Base-by-base conservation (phyloP, 1,139 yeast genomes). In the Pichia sp. region DNA sequence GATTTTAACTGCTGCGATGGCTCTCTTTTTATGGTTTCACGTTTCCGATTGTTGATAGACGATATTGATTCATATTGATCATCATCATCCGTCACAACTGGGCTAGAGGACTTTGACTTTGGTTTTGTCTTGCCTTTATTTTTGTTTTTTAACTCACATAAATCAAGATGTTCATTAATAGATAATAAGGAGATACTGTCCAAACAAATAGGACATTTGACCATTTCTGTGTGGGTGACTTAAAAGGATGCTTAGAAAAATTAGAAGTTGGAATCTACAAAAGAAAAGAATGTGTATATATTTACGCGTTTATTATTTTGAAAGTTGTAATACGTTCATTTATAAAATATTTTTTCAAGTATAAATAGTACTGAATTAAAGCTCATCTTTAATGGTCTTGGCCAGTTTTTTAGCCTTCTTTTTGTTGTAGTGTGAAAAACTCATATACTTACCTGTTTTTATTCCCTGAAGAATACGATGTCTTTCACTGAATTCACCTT, bases 171-270 rank as follows among this genome's bases (percentile, higher is more conserved):
- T 22, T 49, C 43, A 41, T 65, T 63, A 13, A 65, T 64, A 12
- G 49, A 39, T 6, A 51, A 56, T 1, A 65, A 44, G 13, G 55
- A 56, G 3, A 64, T 53, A 2, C 61, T 58, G 23, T 53, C 51
- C 3, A 53, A 32, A 42, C 69, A 65, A 7, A 65, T 58, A 2
- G 69, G 69, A 44, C 69, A 65, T 26, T 48, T 40, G 1, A 63
- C 67, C 68, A 64, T 63, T 25, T 30, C 46, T 22, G 40, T 1
- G 4, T 32, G 13, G 13, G 9, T 18, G 16, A 3, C 18, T 9
- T n/a, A n/a, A n/a, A n/a, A n/a, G n/a, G n/a, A n/a, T n/a, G n/a
- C n/a, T n/a, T n/a, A n/a, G n/a, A n/a, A n/a, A n/a, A n/a, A n/a
- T n/a, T n/a, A n/a, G n/a, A n/a, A 20, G 15, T 20, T 20, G 9